A percentile compares a stretch with the other conserved stretches of the same genome.
These are phyloP conservation scores for Rhodosporidiobolus odoratus DNA, from an alignment of 768 basidiomycete genomes.

Conservation along the genomic window DNA sequence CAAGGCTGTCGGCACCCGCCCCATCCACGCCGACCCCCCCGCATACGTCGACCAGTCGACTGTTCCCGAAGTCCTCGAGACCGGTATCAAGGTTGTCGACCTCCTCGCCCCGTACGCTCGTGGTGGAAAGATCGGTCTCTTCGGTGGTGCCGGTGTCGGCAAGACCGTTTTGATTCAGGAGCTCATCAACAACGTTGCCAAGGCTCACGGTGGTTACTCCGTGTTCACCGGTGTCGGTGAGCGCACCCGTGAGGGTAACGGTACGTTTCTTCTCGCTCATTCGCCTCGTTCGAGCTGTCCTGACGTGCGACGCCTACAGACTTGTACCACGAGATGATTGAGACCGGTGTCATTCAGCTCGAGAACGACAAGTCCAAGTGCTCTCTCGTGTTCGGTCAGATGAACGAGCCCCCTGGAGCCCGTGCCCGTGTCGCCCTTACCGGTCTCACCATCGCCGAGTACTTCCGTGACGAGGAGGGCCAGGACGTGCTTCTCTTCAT, in stretches of 20 bases:
- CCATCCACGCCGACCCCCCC: conserved; percentile 97
- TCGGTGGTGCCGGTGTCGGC: conserved; percentile 99
- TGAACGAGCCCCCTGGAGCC: conserved; percentile 99
- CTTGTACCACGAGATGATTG: conserved; percentile 97
- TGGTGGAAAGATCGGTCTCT: conserved; percentile 99
- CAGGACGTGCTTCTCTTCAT: conserved; percentile 99
- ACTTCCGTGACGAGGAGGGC: conserved; percentile 99
- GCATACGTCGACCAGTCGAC: conserved; percentile 98
- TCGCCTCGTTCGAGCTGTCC: not conserved
- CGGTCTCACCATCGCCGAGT: conserved; percentile 98
- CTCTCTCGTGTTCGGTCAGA: conserved; percentile 99
- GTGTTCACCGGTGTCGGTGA: conserved; percentile 82
- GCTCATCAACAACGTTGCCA: conserved; percentile 99
- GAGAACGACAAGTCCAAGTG: conserved; percentile 97
- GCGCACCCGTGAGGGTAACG: conserved; percentile 99
- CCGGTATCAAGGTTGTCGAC: conserved; percentile 99
- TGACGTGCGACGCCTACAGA: conserved; percentile 43
- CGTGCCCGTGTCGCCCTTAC: conserved; percentile 99
- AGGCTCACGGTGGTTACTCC: conserved; percentile 99
- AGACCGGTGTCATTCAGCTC: conserved; percentile 99
- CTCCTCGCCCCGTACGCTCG: conserved; percentile 98
- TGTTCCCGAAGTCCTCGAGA: conserved; percentile 96
- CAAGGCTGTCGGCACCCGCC: conserved; percentile 67
- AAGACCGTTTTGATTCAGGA: conserved; percentile 97
- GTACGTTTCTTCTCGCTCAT: conserved; percentile 21